Evolutionary conservation across 2,329 filamentous ascomycete genomes (phyloP).

Genomic region (Fusarium aywerte): DNA sequence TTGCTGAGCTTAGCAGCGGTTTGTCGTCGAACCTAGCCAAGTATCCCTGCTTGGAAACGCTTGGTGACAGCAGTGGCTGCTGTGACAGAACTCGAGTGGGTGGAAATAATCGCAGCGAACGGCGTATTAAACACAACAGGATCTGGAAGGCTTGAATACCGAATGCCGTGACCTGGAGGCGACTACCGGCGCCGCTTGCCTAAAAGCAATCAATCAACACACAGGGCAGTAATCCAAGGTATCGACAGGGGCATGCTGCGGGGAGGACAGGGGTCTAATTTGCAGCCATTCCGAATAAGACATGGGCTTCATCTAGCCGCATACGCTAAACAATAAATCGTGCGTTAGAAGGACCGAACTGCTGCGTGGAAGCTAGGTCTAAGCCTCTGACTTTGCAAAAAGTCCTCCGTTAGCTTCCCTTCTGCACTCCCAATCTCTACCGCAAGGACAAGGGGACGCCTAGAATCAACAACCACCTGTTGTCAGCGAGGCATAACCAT

Average conservation of each 20-base stretch:
- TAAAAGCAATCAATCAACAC: slow-evolving; percentile 21
- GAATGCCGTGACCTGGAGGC: slow-evolving; percentile 31
- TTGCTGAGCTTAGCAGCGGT: slow-evolving; percentile 10
- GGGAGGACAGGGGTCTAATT: slow-evolving; percentile 35
- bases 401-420: slow-evolving; percentile 35
- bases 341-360: slow-evolving; percentile 48
- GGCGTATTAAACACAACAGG: slow-evolving; percentile 4
- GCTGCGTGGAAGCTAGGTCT: slow-evolving; percentile 46
- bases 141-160: slow-evolving; percentile 2
- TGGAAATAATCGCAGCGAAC: slow-evolving; percentile 5
- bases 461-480: slow-evolving; percentile 18
- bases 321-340: slow-evolving; percentile 44
- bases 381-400: slow-evolving; percentile 46
- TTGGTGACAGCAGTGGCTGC: slow-evolving; percentile 26
- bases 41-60: slow-evolving; percentile 18
- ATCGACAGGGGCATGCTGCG: slow-evolving; percentile 40
- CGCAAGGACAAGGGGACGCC: slow-evolving; percentile 24
- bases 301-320: slow-evolving; percentile 31
- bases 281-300: slow-evolving; percentile 38
- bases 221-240: slow-evolving; percentile 23
- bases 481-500: slow-evolving; percentile 37
- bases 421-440: slow-evolving; percentile 27
- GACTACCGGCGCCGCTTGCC: slow-evolving; percentile 35
- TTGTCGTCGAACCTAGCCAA: slow-evolving; percentile 13
- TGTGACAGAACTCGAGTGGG: neutral